Conservation (phyloP, 495 filamentous ascomycete species). For the Daldinia vernicosa region DNA sequence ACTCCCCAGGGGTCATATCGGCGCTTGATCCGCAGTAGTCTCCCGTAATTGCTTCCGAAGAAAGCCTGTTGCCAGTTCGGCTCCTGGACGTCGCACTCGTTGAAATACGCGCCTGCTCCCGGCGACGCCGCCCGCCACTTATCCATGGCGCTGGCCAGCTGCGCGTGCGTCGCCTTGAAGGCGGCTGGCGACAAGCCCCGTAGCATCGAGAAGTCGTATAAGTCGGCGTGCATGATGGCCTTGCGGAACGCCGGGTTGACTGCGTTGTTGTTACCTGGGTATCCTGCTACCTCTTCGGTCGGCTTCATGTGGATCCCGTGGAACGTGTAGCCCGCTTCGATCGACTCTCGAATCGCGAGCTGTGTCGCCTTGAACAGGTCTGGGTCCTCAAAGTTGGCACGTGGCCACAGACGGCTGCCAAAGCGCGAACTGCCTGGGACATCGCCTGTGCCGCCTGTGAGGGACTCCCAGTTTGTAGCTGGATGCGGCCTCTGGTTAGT, state of each 20-base stretch:
- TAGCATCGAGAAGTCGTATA: slow-evolving; percentile 30
- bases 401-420: slow-evolving; percentile 62
- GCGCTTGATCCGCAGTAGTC: slow-evolving; percentile 59
- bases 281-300: slow-evolving; percentile 39
- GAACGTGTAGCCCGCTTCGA: slow-evolving; percentile 50
- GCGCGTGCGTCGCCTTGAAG: slow-evolving; percentile 29
- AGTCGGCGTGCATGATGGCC: slow-evolving; percentile 60
- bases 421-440: slow-evolving; percentile 44
- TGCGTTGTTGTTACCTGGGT: slow-evolving; percentile 51
- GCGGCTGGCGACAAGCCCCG: slow-evolving; percentile 28
- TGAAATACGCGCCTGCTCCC: slow-evolving; percentile 57
- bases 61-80: slow-evolving; percentile 70
- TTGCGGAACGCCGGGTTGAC: slow-evolving; percentile 61
- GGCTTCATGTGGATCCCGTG: slow-evolving; percentile 51
- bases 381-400: slow-evolving; percentile 50
- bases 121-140: slow-evolving; percentile 46
- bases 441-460: slow-evolving; percentile 30
- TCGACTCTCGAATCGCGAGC: slow-evolving; percentile 49
- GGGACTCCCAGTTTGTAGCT: slow-evolving; percentile 38
- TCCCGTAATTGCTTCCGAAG: slow-evolving; percentile 61
- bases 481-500: slow-evolving; percentile 23
- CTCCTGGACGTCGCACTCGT: slow-evolving; percentile 67
- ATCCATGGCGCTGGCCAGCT: slow-evolving; percentile 34
- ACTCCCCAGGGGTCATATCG: slow-evolving; percentile 61
- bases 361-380: slow-evolving; percentile 51